Evolutionary conservation across 2,329 filamentous ascomycete genomes (phyloP), one percentile per base, ranked within the genome.

Genomic region (Pleurostoma richardsiae): DNA sequence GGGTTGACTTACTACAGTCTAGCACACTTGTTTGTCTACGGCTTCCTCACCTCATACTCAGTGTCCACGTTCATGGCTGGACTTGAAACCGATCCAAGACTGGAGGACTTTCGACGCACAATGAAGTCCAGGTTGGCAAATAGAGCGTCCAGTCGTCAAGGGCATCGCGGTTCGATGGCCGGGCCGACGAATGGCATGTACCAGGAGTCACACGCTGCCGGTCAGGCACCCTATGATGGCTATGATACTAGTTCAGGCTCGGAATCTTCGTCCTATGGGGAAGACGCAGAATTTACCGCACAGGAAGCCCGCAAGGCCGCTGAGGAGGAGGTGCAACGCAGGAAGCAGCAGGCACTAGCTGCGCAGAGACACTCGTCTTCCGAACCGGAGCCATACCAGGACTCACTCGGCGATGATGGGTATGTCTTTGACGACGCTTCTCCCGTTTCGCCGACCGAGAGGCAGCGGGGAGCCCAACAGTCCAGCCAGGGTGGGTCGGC

Each of bases 1-100:
- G 58, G 65, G n/a, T n/a, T 49, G 2, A 53, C 60, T 7, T 73
- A 71, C 56, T 57, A 55, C 6, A 47, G 57, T 27, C 42, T 56
- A 0, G 45, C 50, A 31, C 59, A 51, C 44, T 10, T 69, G 36
- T 51, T 54, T 2, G 46, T 58, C 27, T 45, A 52, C 6, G 39
- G 64, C 8, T 51, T 70, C 26, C 57, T 67, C 31, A 46, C 49
- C 41, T 67, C 61, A 3, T 53, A 62, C 26, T 55, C 62, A 30
- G 55, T 59, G 3, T 54, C 48, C n/a, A 42, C 43, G 6, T 48
- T 42, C 27, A 28, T 39, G 29, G 44, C 46, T 11, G 43, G 39
- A 29, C 29, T 31, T n/a, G 31, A 29, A 26, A 8, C 29, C 3
- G 51, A 53, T 28, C 43, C 47, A 27, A 45, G 51, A 30, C 51